Base-by-base conservation (phyloP, 208 protist genomes). In the Trypanosoma grayi region DNA sequence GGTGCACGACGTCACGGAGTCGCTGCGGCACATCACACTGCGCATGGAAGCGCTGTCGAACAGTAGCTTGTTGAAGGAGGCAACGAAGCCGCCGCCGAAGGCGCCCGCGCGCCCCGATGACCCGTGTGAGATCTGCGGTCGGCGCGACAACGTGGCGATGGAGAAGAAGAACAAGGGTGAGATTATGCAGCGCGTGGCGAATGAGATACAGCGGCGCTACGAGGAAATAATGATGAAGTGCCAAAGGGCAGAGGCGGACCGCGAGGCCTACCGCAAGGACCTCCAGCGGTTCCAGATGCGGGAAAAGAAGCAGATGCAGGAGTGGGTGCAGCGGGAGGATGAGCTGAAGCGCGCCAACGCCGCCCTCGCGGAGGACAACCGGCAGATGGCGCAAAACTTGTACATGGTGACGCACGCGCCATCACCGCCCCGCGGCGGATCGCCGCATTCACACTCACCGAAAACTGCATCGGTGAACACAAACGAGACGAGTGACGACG, bases 121-220 rank as follows among this genome's bases (percentile, higher is more conserved):
- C 58, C 62, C 75, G 28, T 95, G 89, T 51, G 37, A 30, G 18
- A 73, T 95, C 34, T 95, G 89, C 60, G 76, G 73, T n/a, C 71
- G 89, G 20, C 70, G 75, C 31, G 84, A 92, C 62, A 61, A n/a
- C 16, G 59, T 61, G 27, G 76, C 70, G 56, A 65, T 75, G 11
- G 86, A 87, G 33, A 73, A 79, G n/a, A 61, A 70, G 25, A 71
- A 70, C 22, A 81, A 78, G 16, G 77, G 87, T 52, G 78, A 85
- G 10, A 70, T 47, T 24, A 57, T 92, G 77, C 73, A 82, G 46
- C 61, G 61, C n/a, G 76, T 95, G 48, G 85, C 85, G 4, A 66
- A 67, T 34, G 83, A 92, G 40, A 60, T 95, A 41, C 85, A 95
- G 60, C 55, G 67, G 3, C 75, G 83, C 51, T 77, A 92, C 69